Evolutionary conservation across 1,139 yeast genomes (phyloP).

Genomic region (Blastobotrys elegans): DNA sequence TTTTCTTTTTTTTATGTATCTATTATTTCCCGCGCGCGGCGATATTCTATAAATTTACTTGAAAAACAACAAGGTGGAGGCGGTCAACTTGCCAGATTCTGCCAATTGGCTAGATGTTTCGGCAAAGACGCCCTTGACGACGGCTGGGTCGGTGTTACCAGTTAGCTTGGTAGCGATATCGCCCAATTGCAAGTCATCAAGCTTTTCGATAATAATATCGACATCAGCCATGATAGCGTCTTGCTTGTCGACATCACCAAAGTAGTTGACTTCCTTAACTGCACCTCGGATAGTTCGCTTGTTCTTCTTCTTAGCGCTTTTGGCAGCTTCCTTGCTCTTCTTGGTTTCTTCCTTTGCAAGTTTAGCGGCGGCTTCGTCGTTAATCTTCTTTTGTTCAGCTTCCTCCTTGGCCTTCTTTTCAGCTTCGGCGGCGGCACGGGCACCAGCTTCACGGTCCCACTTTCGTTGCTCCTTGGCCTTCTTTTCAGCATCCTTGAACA

Average conservation of each 20-base stretch:
- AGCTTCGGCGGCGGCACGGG: slow-evolving; percentile 91
- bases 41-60: not conserved
- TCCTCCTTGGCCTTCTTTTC: slow-evolving; percentile 78
- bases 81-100: slow-evolving; percentile 38
- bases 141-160: slow-evolving; percentile 43
- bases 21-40: too few relatives aligned
- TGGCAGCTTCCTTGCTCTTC: slow-evolving; percentile 96
- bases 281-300: slow-evolving; percentile 85
- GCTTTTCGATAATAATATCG: slow-evolving; percentile 68
- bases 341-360: slow-evolving; percentile 60
- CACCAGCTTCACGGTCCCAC: slow-evolving; percentile 98
- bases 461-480: slow-evolving; percentile 90
- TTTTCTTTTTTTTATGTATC: too few relatives aligned
- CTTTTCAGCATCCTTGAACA: slow-evolving; percentile 91
- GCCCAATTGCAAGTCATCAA: slow-evolving; percentile 71
- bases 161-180: slow-evolving; percentile 60
- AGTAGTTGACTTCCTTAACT: slow-evolving; percentile 80
- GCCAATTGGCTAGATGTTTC: slow-evolving; percentile 44
- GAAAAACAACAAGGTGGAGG: slow-evolving; percentile 11
- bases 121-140: slow-evolving; percentile 48
- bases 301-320: slow-evolving; percentile 95
- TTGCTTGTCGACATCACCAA: slow-evolving; percentile 57
- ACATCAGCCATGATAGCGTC: slow-evolving; percentile 62
- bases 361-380: slow-evolving; percentile 61
- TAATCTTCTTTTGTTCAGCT: slow-evolving; percentile 77